A percentile compares a stretch with the other conserved stretches of the same genome.
Evolutionary conservation across 2,329 filamentous ascomycete genomes (phyloP).

Genomic region (Scytalidium sp.): DNA sequence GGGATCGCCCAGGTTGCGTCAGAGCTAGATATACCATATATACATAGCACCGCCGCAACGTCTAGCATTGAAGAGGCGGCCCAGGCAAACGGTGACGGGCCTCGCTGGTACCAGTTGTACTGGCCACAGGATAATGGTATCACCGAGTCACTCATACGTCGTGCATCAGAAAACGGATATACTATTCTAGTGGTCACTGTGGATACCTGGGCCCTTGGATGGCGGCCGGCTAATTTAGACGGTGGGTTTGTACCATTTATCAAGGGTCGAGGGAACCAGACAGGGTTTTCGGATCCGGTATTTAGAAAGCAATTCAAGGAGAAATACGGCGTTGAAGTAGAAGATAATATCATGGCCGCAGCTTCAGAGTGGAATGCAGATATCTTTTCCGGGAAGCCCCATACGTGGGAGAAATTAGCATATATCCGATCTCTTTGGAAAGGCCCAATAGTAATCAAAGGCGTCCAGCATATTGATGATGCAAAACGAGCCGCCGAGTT

Average conservation of each 20-base stretch:
- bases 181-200: slow-evolving; percentile 68
- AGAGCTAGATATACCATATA: slow-evolving; percentile 60
- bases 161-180: slow-evolving; percentile 61
- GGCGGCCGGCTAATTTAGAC: slow-evolving; percentile 68
- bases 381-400: slow-evolving; percentile 49
- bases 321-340: slow-evolving; percentile 44
- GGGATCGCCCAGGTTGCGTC: slow-evolving; percentile 62
- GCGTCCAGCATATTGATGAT: slow-evolving; percentile 50
- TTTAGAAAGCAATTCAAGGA: slow-evolving; percentile 56
- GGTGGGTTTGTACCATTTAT: slow-evolving; percentile 59
- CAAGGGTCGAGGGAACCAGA: slow-evolving; percentile 53
- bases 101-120: slow-evolving; percentile 73
- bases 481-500: slow-evolving; percentile 40
- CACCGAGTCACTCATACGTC: slow-evolving; percentile 58
- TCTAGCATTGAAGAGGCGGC: slow-evolving; percentile 66
- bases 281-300: slow-evolving; percentile 66
- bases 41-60: slow-evolving; percentile 61
- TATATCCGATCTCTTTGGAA: slow-evolving; percentile 58
- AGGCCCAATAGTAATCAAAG: slow-evolving; percentile 62
- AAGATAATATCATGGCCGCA: slow-evolving; percentile 48
- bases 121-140: slow-evolving; percentile 67
- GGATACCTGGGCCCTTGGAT: slow-evolving; percentile 67
- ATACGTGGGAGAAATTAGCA: slow-evolving; percentile 60
- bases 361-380: slow-evolving; percentile 49
- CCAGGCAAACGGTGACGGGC: slow-evolving; percentile 50